Conservation (phyloP, 164 flowering plant genomes). For the Nymphaea colorata region DNA sequence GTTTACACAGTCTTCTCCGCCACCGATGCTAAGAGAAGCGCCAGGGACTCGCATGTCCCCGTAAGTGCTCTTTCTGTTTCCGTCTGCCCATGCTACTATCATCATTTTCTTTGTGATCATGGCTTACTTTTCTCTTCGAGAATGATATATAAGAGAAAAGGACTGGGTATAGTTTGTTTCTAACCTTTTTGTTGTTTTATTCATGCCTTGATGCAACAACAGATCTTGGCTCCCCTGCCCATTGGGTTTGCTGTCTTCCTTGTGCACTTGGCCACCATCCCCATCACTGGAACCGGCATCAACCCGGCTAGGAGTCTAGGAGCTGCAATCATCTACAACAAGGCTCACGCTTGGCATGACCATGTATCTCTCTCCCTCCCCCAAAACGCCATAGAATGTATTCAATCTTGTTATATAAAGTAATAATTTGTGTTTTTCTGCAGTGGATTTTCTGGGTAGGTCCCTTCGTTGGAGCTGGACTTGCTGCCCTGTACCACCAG, state of each 20-base stretch:
- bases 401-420: no score
- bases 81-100: no score
- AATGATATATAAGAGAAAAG: no score
- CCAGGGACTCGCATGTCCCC: constrained; percentile 88
- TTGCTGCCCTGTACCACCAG: constrained; percentile 27
- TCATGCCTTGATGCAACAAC: constrained; percentile 1
- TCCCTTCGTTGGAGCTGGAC: constrained; percentile 30
- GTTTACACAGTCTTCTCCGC: constrained; percentile 91
- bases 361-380: constrained; percentile 24
- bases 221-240: constrained; percentile 75
- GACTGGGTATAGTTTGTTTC: neutral
- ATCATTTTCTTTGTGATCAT: no score
- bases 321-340: constrained; percentile 54
- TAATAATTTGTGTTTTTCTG: constrained; percentile 4
- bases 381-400: no score
- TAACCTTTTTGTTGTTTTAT: no score
- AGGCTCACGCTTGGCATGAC: constrained; percentile 47
- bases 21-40: constrained; percentile 81
- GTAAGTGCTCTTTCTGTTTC: constrained; percentile 22
- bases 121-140: no score
- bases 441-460: constrained; percentile 39
- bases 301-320: constrained; percentile 71
- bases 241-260: constrained; percentile 75
- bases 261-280: constrained; percentile 76
- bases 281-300: constrained; percentile 23